A percentile compares a stretch with the other conserved stretches of the same genome.
phyloP scores from a whole-genome alignment of 352 stramenopile species.

The Phytopythium aichiense region DNA sequence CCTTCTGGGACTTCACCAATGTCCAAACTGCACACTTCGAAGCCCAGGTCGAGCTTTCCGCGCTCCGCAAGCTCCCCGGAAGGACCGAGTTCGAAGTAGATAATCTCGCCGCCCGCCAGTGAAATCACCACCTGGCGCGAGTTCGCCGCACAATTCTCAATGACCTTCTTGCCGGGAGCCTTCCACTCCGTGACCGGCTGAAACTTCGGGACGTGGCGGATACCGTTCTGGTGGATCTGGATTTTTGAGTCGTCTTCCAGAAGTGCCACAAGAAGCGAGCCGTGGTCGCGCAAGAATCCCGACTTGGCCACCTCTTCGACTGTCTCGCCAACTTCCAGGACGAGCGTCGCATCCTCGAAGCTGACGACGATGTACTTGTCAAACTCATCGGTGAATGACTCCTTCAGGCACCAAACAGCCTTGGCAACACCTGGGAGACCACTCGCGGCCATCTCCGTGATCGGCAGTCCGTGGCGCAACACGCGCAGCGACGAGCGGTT shows the following conservation, averaged over 20 bases:
- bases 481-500: slow-evolving; percentile 94
- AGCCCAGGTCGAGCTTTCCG: slow-evolving; percentile 92
- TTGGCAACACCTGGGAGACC: slow-evolving; percentile 94
- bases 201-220: slow-evolving; percentile 94
- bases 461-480: slow-evolving; percentile 93
- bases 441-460: slow-evolving; percentile 96
- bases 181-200: slow-evolving; percentile 96
- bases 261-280: slow-evolving; percentile 94
- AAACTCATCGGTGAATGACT: slow-evolving; percentile 65
- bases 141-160: slow-evolving; percentile 96
- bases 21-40: slow-evolving; percentile 97
- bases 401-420: slow-evolving; percentile 94
- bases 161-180: slow-evolving; percentile 95
- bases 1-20: slow-evolving; percentile 94
- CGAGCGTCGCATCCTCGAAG: slow-evolving; percentile 98
- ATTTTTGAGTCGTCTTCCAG: slow-evolving; percentile 95
- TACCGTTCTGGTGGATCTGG: slow-evolving; percentile 94
- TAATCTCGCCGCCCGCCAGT: slow-evolving; percentile 93
- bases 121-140: slow-evolving; percentile 96
- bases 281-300: slow-evolving; percentile 93
- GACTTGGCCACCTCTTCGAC: slow-evolving; percentile 97
- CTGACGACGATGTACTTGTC: slow-evolving; percentile 99
- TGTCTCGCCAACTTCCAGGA: slow-evolving; percentile 96
- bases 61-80: slow-evolving; percentile 93
- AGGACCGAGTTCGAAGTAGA: slow-evolving; percentile 98